Base-by-base conservation (phyloP, 1,139 yeast species). In the Pichia terricola region DNA sequence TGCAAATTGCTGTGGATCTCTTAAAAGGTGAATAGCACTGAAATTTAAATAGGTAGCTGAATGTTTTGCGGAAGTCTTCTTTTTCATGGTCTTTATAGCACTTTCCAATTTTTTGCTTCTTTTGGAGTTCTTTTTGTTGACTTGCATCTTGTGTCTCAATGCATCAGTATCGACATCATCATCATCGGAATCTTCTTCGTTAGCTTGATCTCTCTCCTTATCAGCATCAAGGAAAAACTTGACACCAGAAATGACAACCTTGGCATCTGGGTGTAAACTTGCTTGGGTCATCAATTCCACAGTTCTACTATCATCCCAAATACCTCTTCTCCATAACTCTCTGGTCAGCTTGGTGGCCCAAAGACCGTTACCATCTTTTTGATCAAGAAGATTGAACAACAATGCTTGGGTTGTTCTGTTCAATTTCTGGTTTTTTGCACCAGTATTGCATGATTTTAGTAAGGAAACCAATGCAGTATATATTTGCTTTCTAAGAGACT, bases 1-100 rank as follows among this genome's bases (percentile, higher is more conserved):
- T 5, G 97, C 96, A 66, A 91, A 91, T 5, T 96, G 96, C 64
- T 94, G 99, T 10, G 99, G 98, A 61, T 91, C 98, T 62, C 96
- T 77, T 45, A 91, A 71, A 48, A 91, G 67, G 64, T 91, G 98
- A 45, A 94, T 81, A 37, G 98, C 98, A 39, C 94, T 81, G 65
- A 91, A 94, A 61, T 94, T 94, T 56, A 91, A 72, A 55, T 79
- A 85, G 0, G 86, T 77, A n/a, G 83, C 78, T n/a, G 72, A 67
- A 45, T 69, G 72, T 50, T 72, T 75, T 25, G 73, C 60, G 37
- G 65, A 61, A 52, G 68, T 72, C 64, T 82, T 83, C 64, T 77
- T 78, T 64, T 84, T 83, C 50, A 82, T 63, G 3, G 73, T 62
- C 58, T 83, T 82, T 37, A 79, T 73, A 2, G 94, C 95, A 46